phyloP scores from a whole-genome alignment of 371 early-diverging fungal species.

The Capillidium rhysosporum region DNA sequence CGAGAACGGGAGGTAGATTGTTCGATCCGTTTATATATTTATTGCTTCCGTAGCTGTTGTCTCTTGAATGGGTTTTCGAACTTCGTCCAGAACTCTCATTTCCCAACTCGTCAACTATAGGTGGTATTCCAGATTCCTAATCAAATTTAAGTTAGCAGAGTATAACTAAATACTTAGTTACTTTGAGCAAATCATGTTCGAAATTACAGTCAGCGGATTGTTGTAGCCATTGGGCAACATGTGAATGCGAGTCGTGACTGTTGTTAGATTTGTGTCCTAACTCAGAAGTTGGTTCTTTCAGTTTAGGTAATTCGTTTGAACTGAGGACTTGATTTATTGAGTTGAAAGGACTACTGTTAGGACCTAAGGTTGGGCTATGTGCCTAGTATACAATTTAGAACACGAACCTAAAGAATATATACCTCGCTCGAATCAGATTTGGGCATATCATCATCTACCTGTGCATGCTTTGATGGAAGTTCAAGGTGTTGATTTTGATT shows the following conservation, averaged over 20 bases:
- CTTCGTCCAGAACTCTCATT: not conserved
- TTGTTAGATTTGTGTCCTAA: too few species aligned
- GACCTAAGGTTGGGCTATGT: too few species aligned
- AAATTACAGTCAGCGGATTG: constrained; percentile 1
- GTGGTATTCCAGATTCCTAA: not conserved
- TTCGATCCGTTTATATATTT: not conserved
- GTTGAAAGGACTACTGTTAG: too few species aligned
- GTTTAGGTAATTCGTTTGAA: too few species aligned
- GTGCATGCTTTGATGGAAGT: too few species aligned
- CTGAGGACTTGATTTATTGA: too few species aligned
- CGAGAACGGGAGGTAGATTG: too few species aligned
- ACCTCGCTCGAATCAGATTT: too few species aligned
- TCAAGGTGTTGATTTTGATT: not conserved
- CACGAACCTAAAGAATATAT: too few species aligned
- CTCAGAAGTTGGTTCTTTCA: too few species aligned
- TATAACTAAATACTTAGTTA: not conserved
- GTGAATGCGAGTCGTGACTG: not conserved
- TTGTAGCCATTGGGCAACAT: constrained; percentile 2
- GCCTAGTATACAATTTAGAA: too few species aligned
- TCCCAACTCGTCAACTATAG: not conserved
- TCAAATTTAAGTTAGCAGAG: not conserved
- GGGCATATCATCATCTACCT: too few species aligned
- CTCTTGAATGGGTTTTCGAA: not conserved
- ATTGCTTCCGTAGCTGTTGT: not conserved
- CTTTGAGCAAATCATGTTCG: constrained; percentile 3